Conservation (phyloP, 2,329 filamentous ascomycete species). For the Truncatella angustata region DNA sequence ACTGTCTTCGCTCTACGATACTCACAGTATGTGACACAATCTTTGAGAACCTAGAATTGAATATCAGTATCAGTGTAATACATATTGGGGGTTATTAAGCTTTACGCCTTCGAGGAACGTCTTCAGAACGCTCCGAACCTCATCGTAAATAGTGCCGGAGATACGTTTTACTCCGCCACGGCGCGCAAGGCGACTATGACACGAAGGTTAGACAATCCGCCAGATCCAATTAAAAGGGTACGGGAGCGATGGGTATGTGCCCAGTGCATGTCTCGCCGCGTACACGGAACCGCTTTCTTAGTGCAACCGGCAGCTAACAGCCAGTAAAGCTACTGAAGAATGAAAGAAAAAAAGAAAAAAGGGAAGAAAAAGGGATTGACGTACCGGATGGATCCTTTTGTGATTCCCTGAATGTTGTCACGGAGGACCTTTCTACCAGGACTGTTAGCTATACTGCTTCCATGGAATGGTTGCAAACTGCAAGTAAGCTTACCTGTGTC, state of each 20-base stretch:
- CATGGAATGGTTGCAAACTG: too few relatives aligned
- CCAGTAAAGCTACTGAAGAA: too few relatives aligned
- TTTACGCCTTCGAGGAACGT: constrained; percentile 46
- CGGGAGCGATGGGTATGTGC: not conserved
- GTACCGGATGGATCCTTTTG: constrained; percentile 6
- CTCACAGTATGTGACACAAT: constrained; percentile 51
- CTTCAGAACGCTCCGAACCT: constrained; percentile 52
- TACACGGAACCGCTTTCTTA: too few relatives aligned
- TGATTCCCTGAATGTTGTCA: constrained; percentile 31
- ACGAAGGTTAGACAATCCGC: not conserved
- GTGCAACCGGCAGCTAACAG: too few relatives aligned
- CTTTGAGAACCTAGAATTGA: constrained; percentile 45
- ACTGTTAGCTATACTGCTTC: constrained; percentile 1
- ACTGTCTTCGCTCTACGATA: constrained; percentile 60
- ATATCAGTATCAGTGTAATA: not conserved
- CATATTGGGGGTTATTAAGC: not conserved
- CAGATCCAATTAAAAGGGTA: not conserved
- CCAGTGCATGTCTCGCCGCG: not conserved
- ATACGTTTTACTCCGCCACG: constrained; percentile 78
- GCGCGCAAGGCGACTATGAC: constrained; percentile 63
- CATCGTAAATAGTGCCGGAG: constrained; percentile 61
- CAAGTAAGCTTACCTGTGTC: constrained; percentile 12
- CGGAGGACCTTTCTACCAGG: constrained; percentile 27
- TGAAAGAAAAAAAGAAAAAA: too few relatives aligned
- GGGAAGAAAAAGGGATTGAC: not conserved